A percentile compares a stretch with the other conserved stretches of the same genome.
phyloP scores from a whole-genome alignment of 192 early-diverging fungal species.

The Oehlia diaphana region DNA sequence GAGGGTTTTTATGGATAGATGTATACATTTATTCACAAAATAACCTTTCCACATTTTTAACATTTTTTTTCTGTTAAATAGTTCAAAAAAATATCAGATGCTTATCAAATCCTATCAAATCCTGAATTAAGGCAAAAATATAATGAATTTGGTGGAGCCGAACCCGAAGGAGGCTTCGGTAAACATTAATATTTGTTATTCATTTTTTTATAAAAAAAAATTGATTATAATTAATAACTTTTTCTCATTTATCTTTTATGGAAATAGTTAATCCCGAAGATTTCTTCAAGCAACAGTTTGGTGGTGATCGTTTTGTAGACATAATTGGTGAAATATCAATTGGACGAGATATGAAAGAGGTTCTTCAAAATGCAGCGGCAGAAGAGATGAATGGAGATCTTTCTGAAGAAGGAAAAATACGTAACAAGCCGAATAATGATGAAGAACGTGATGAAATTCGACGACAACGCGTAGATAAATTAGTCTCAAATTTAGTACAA shows the following conservation, averaged over 20 bases:
- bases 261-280: conserved; percentile 83
- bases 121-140: conserved; percentile 84
- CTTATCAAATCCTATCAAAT: conserved; percentile 95
- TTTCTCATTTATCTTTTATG: conserved; percentile 1
- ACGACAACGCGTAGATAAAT: conserved; percentile 66
- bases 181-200: conserved; percentile 20
- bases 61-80: conserved; percentile 16
- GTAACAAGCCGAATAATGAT: conserved; percentile 58
- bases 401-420: conserved; percentile 57
- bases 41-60: no score
- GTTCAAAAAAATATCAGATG: conserved; percentile 97
- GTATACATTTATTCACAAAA: neutral
- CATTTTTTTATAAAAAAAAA: no score
- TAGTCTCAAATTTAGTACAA: conserved; percentile 69
- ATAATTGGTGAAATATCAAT: conserved; percentile 98
- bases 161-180: conserved; percentile 68
- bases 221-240: neutral
- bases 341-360: conserved; percentile 87
- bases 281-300: conserved; percentile 97
- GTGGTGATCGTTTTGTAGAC: conserved; percentile 95
- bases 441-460: conserved; percentile 59
- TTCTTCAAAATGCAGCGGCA: conserved; percentile 63
- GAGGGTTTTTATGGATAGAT: neutral
- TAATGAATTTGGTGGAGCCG: conserved; percentile 77
- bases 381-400: conserved; percentile 45